Base-by-base conservation (phyloP, 2,329 filamentous ascomycete species). In the Alternaria atra region DNA sequence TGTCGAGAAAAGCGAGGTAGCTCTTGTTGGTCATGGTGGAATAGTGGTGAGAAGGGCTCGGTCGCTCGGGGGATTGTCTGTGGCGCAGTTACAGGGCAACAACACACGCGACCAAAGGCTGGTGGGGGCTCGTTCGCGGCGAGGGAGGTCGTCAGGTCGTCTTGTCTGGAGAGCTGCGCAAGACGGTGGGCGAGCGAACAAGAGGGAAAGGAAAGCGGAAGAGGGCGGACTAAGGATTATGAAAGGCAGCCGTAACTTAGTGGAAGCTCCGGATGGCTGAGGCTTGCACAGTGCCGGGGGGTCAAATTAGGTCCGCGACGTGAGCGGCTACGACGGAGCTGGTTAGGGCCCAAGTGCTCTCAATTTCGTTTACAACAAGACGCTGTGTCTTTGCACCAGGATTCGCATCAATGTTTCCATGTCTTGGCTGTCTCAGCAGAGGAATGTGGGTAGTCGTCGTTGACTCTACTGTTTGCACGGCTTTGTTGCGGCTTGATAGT, bases 1-100 rank as follows among this genome's bases (percentile, higher is more conserved):
- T 66, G 68, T 77, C 72, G 68, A 76, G 74, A 61, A 74, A 75
- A 30, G 72, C 73, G 66, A 77, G 70, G 62, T 76, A 77, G 62
- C 66, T 70, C 58, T 75, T 75, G 69, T 71, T 75, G 56, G 75
- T 69, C 73, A 74, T 77, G 64, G 63, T 55, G 53, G 30, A 35
- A 23, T 40, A 25, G 23, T 40, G 35, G 34, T 17, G 30, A 23
- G 13, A 37, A 29, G 48, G 27, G 10, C 35, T 52, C 48, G 42
- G 56, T 27, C 47, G 58, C 34, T 58, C 55, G 59, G 60, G 53
- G 58, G 53, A 47, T 35, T 13, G 60, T 44, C 52, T 56, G 60
- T 59, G 61, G 61, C 53, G 59, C 40, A 52, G 53, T 52, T 15
- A 12, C 51, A 15, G 50, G 56, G 32, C 67, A 63, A 66, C 68